Evolutionary conservation across 257 asterid genomes (phyloP), one percentile per base, ranked within the genome.

Genomic region (Knoxia roxburghii): DNA sequence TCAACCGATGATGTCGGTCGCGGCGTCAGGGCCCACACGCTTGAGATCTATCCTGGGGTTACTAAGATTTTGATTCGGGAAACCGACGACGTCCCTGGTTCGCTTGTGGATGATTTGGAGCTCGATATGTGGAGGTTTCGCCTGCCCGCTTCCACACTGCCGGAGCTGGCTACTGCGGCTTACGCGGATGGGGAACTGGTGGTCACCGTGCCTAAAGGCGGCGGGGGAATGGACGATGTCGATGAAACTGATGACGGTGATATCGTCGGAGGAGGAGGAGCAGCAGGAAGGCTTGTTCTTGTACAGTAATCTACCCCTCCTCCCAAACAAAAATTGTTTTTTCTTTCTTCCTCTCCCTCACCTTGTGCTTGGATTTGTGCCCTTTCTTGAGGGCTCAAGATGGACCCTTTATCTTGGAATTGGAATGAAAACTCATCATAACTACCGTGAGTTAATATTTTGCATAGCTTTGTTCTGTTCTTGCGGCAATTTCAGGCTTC

Each of bases 81-180:
- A 32, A 64, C 33, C 68, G 75, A 68, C 61, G 80, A 75, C 64
- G 81, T 63, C 57, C 75, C 62, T 21, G 90, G 74, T 53, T 51
- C 77, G 7, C 72, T 74, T 32, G 84, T 84, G 23, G 80, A 77
- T 26, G 95, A 80, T 2, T 71, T 90, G 63, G 97, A 80, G 80
- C 83, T 87, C 55, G 89, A 86, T 66, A 27, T 86, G 75, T 90
- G 95, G 97, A 85, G 97, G 80, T 86, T 87, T 43, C 84, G 97
- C 58, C 87, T 89, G 26, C 95, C 97, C 29, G 79, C 72, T 0
- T 73, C 80, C 30, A 84, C 91, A 2, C 76, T 63, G n/a, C 91
- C 95, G 67, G 89, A 84, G 78, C 77, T 85, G 65, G 97, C 86
- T 37, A 78, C 82, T 1, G 94, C 89, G 26, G 79, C 73, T 4